Conservation (phyloP, 2,329 filamentous ascomycete genomes). For the Scopulariopsis brevicaulis region DNA sequence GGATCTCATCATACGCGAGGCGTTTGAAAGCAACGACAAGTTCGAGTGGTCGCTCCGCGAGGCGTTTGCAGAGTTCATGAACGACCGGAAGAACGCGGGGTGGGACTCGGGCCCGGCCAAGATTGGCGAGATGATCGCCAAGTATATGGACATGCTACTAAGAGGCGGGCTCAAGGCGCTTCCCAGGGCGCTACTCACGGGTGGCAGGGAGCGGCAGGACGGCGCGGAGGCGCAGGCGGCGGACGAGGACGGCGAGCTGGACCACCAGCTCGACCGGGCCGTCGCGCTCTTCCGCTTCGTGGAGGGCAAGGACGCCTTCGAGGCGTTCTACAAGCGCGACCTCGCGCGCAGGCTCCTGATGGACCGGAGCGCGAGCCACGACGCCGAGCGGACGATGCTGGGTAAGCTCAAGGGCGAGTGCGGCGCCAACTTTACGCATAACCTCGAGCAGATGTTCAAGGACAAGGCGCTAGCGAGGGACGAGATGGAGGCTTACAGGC, state of each 20-base stretch:
- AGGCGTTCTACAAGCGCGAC: conserved; percentile 98
- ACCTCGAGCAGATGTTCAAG: conserved; percentile 98
- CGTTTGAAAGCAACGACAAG: conserved; percentile 67
- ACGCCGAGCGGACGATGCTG: conserved; percentile 94
- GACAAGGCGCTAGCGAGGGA: conserved; percentile 90
- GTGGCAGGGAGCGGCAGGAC: conserved; percentile 42
- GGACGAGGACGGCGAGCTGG: conserved; percentile 87
- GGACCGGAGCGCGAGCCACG: conserved; percentile 84
- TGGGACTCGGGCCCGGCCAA: conserved; percentile 82
- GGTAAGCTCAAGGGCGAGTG: conserved; percentile 86
- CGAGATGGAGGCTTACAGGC: conserved; percentile 83
- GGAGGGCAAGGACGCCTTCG: conserved; percentile 93
- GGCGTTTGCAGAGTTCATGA: conserved; percentile 84
- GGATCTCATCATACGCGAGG: conserved; percentile 63
- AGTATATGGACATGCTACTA: conserved; percentile 84
- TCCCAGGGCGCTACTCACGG: conserved; percentile 55
- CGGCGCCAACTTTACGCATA: conserved; percentile 88
- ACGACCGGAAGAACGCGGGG: conserved; percentile 64
- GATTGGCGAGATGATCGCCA: conserved; percentile 97
- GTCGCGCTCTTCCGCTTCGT: conserved; percentile 95
- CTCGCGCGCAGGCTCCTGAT: conserved; percentile 81
- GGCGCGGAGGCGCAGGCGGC: conserved; percentile 37
- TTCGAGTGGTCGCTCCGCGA: conserved; percentile 73
- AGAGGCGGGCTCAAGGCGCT: conserved; percentile 79
- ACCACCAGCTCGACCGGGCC: conserved; percentile 83